phyloP scores from a whole-genome alignment of 768 basidiomycete genomes.

The Boletus vermiculosoides region DNA sequence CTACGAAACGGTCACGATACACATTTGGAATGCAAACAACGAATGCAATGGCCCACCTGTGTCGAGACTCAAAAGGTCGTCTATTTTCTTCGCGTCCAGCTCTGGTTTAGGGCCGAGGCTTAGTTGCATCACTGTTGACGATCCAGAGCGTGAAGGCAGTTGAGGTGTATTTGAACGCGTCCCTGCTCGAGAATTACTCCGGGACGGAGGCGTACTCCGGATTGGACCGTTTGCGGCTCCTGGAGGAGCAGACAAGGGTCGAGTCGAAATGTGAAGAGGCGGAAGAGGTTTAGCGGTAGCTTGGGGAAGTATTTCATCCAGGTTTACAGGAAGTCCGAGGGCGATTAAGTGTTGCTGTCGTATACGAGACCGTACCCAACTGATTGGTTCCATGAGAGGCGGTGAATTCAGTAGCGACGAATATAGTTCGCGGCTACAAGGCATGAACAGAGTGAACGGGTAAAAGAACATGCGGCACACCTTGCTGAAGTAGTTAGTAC shows the following conservation, averaged over 20 bases:
- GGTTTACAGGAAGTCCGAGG: conserved; percentile 90
- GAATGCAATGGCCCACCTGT: conserved; percentile 49
- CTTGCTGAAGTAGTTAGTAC: conserved; percentile 74
- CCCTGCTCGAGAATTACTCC: conserved; percentile 53
- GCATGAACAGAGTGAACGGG: conserved; percentile 23
- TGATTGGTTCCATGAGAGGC: conserved; percentile 79
- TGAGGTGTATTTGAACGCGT: conserved; percentile 45
- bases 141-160: conserved; percentile 35
- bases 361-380: conserved; percentile 92
- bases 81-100: conserved; percentile 64
- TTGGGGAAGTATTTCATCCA: conserved; percentile 85
- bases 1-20: conserved; percentile 39
- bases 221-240: conserved; percentile 44
- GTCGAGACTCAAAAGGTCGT: conserved; percentile 62
- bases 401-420: conserved; percentile 67
- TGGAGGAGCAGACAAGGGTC: conserved; percentile 80
- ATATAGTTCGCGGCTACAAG: conserved; percentile 72
- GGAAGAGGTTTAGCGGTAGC: conserved; percentile 67
- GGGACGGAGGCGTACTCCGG: conserved; percentile 31
- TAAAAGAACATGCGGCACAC: conserved; percentile 38
- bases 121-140: conserved; percentile 36
- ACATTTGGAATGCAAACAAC: background rate
- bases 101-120: conserved; percentile 77
- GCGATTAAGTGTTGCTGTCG: conserved; percentile 88
- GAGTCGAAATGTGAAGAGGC: conserved; percentile 76